Conservation (phyloP, 495 filamentous ascomycete species). For the Podospora anserina region DNA sequence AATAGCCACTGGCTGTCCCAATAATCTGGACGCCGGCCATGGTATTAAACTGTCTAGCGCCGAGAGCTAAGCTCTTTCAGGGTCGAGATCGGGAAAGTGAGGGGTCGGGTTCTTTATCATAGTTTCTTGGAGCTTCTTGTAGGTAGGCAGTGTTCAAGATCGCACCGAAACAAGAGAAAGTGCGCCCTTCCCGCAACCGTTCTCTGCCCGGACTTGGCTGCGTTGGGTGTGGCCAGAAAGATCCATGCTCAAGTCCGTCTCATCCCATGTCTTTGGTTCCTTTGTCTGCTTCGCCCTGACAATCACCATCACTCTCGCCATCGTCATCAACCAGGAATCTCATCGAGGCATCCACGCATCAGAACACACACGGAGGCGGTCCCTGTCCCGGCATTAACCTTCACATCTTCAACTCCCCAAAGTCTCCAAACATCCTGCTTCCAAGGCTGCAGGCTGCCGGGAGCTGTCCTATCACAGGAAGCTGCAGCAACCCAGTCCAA, state of each 20-base stretch:
- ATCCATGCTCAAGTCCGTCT: not conserved
- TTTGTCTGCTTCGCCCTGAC: not conserved
- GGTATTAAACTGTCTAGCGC: not conserved
- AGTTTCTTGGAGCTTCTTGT: not conserved
- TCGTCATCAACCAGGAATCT: not conserved
- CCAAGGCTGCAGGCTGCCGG: constrained; percentile 9
- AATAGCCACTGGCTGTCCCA: not conserved
- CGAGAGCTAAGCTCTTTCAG: not conserved
- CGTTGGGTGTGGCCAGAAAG: not conserved
- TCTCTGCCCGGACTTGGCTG: not conserved
- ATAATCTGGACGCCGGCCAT: not conserved
- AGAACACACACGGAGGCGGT: not conserved
- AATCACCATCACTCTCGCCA: not conserved
- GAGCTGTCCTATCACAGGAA: constrained; percentile 13
- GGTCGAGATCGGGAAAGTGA: not conserved
- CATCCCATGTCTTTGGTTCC: not conserved
- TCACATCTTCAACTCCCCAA: not conserved
- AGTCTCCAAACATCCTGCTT: not conserved
- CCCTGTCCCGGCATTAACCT: constrained; percentile 1
- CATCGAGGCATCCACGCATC: too few relatives aligned
- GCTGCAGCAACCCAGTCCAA: constrained; percentile 6
- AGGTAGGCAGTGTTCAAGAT: not conserved
- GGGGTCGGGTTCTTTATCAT: not conserved
- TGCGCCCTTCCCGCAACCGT: not conserved
- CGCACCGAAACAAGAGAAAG: constrained; percentile 2